Conservation (phyloP, 768 basidiomycete genomes). For the Piloderma croceum region DNA sequence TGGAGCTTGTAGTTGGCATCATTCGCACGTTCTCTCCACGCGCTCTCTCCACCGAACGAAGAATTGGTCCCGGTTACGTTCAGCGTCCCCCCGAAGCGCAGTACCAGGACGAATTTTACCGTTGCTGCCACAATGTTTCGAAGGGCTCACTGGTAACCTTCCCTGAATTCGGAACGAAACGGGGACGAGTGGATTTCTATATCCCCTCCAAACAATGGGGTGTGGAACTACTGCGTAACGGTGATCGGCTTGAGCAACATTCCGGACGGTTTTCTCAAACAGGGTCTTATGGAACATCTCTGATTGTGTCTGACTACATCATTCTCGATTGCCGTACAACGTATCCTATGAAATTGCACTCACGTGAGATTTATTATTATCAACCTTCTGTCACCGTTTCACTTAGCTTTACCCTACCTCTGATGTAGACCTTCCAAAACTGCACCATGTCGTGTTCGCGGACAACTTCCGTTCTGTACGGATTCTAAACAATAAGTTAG, state of each 20-base stretch:
- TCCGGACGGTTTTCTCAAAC: conserved; percentile 6
- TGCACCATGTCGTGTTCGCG: conserved; percentile 14
- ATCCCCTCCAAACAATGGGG: conserved; percentile 14
- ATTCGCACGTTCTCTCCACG: conserved; percentile 9
- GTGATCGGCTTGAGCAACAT: conserved; percentile 11
- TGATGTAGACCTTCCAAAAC: conserved; percentile 10
- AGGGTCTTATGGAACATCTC: conserved; percentile 10
- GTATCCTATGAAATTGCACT: conserved; percentile 6
- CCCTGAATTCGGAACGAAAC: conserved; percentile 10
- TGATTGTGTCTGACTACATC: conserved; percentile 13
- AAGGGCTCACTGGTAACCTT: conserved; percentile 14
- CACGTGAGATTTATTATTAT: too few species aligned
- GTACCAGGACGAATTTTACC: conserved; percentile 13
- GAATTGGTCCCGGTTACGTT: conserved; percentile 2
- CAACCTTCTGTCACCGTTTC: neutral
- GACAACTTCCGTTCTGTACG: conserved; percentile 5
- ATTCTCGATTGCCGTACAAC: conserved; percentile 15
- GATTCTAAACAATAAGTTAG: conserved; percentile 12
- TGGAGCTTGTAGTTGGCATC: conserved; percentile 5
- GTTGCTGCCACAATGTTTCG: conserved; percentile 7
- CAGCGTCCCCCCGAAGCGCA: conserved; percentile 9
- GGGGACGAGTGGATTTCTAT: conserved; percentile 9
- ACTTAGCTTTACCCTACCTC: neutral
- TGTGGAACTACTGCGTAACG: conserved; percentile 15
- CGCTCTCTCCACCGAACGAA: conserved; percentile 6